Conservation (phyloP, 768 basidiomycete genomes). For the Suillus alpinus region DNA sequence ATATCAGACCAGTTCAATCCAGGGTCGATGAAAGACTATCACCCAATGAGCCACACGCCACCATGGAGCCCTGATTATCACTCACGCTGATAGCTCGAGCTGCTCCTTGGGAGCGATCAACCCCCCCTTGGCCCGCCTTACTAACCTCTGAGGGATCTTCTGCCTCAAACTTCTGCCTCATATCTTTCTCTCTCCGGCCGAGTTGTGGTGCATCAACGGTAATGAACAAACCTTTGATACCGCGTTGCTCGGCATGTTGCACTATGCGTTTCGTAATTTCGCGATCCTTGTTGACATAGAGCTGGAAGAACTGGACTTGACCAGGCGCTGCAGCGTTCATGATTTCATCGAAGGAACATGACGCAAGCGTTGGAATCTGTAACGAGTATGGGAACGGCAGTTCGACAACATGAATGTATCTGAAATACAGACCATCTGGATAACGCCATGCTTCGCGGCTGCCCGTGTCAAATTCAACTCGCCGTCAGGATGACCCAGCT, state of each 20-base stretch:
- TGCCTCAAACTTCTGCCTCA: slow-evolving; percentile 91
- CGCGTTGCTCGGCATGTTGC: slow-evolving; percentile 80
- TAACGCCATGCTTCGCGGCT: slow-evolving; percentile 68
- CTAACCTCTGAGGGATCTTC: slow-evolving; percentile 32
- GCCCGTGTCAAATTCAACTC: slow-evolving; percentile 85
- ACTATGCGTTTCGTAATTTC: slow-evolving; percentile 79
- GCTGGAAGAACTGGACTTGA: slow-evolving; percentile 80
- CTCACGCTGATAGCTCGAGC: slow-evolving; percentile 83
- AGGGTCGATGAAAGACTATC: slow-evolving; percentile 87
- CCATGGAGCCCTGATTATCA: neutral
- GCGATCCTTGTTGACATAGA: slow-evolving; percentile 86
- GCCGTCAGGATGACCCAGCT: slow-evolving; percentile 90
- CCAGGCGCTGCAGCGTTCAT: slow-evolving; percentile 75
- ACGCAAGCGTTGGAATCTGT: slow-evolving; percentile 88
- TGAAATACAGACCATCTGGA: slow-evolving; percentile 52
- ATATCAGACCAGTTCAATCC: slow-evolving; percentile 82
- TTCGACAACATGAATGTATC: slow-evolving; percentile 1
- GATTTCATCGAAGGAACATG: slow-evolving; percentile 90
- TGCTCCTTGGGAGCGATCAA: slow-evolving; percentile 82
- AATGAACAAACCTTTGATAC: slow-evolving; percentile 88
- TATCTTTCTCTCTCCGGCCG: slow-evolving; percentile 89
- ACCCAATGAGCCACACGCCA: neutral
- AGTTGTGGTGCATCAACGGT: slow-evolving; percentile 95
- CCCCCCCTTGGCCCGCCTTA: slow-evolving; percentile 22
- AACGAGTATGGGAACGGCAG: neutral